These are phyloP conservation scores for Trichoderma gracile DNA, from an alignment of 2,329 filamentous ascomycete species.

Conservation along the genomic window DNA sequence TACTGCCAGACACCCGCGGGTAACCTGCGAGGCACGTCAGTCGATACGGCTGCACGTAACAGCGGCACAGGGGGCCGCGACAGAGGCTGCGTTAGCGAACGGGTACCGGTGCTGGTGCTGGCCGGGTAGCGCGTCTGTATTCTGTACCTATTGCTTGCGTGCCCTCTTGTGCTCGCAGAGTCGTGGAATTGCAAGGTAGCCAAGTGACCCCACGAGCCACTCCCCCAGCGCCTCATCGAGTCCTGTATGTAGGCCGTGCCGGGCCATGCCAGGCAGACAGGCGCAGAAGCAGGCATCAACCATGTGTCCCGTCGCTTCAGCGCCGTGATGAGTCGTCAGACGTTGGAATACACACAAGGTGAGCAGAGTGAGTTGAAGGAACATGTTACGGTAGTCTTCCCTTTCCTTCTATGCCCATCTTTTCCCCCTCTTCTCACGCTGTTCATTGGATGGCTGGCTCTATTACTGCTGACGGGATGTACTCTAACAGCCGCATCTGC, in stretches of 20 bases:
- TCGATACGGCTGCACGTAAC: background rate
- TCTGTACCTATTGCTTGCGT: background rate
- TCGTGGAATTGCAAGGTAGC: background rate
- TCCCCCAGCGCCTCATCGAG: background rate
- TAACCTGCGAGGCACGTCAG: conserved; percentile 4
- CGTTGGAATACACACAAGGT: background rate
- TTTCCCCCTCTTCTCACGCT: no score
- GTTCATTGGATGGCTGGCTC: no score
- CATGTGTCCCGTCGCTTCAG: background rate
- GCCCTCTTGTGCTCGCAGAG: background rate
- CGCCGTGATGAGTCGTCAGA: background rate
- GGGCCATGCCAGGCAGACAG: conserved; percentile 17
- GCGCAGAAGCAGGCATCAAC: conserved; percentile 22
- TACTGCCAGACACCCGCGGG: background rate
- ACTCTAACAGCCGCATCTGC: no score
- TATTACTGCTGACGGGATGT: no score
- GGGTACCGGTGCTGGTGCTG: background rate
- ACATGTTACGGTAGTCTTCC: background rate
- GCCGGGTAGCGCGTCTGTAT: background rate
- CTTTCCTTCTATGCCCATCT: background rate
- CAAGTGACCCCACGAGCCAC: conserved; percentile 17
- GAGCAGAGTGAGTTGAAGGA: background rate
- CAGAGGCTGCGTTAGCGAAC: background rate
- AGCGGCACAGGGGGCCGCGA: background rate
- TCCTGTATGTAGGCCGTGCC: background rate